Conservation (phyloP, 176 grass and related monocot genomes). For the Microstegium vimineum region DNA sequence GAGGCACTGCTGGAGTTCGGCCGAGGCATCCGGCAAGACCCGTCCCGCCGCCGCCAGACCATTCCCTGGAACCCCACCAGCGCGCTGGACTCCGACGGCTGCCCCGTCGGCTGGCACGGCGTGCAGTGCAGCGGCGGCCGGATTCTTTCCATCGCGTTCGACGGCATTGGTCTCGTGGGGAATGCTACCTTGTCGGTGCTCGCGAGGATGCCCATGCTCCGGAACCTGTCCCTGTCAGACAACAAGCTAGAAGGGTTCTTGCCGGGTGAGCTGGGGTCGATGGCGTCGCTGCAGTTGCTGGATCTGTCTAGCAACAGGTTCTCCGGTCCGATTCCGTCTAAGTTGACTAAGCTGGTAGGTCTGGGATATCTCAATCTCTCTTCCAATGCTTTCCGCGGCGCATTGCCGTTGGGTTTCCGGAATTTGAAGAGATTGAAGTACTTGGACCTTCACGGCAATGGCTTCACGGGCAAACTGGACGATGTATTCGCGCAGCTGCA, state of each 20-base stretch:
- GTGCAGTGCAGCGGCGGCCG: conserved; percentile 63
- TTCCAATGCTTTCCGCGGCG: conserved; percentile 52
- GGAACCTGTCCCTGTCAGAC: conserved; percentile 64
- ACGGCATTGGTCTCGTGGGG: conserved; percentile 64
- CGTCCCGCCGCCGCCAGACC: conserved; percentile 21
- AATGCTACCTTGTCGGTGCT: conserved; percentile 58
- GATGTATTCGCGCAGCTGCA: conserved; percentile 57
- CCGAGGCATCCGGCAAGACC: conserved; percentile 53
- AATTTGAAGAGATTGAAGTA: conserved; percentile 67
- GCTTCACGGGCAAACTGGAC: conserved; percentile 40
- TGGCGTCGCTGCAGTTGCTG: conserved; percentile 46
- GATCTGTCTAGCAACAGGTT: conserved; percentile 69
- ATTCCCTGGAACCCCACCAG: conserved; percentile 62
- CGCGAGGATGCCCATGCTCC: conserved; percentile 61
- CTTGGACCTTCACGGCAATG: conserved; percentile 59
- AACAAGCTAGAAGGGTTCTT: conserved; percentile 59
- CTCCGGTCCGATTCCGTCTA: conserved; percentile 43
- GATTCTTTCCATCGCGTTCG: conserved; percentile 56
- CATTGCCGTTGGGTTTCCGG: conserved; percentile 47
- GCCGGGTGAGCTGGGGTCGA: conserved; percentile 39
- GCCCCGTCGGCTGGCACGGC: conserved; percentile 74
- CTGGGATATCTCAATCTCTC: conserved; percentile 71
- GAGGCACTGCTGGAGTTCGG: conserved; percentile 75
- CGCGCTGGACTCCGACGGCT: conserved; percentile 53
- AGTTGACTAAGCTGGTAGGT: conserved; percentile 42